Conservation (phyloP, 768 basidiomycete genomes). For the Termitomyces sp. region DNA sequence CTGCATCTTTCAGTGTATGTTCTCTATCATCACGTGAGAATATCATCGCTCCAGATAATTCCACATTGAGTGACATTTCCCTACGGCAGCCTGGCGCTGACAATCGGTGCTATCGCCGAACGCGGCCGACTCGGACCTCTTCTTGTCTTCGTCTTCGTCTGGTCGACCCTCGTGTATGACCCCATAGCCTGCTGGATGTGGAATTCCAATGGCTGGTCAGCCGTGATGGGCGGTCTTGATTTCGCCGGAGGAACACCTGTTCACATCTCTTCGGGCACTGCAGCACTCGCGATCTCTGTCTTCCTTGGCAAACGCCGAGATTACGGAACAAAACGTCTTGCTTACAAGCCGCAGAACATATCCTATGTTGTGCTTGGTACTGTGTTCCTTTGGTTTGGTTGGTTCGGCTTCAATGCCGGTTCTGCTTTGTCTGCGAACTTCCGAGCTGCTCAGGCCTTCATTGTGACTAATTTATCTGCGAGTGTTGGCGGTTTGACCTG, state of each 20-base stretch:
- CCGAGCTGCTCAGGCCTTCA: conserved; percentile 81
- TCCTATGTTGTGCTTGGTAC: conserved; percentile 91
- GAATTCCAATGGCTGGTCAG: conserved; percentile 77
- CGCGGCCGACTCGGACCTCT: conserved; percentile 80
- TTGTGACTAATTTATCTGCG: conserved; percentile 91
- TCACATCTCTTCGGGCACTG: conserved; percentile 90
- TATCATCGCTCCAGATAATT: too few species aligned
- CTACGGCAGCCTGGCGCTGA: conserved; percentile 71
- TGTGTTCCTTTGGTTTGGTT: conserved; percentile 89
- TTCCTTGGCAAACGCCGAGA: conserved; percentile 89
- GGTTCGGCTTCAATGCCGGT: conserved; percentile 96
- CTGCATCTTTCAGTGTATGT: conserved; percentile 86
- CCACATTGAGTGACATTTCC: too few species aligned
- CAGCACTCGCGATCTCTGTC: conserved; percentile 84
- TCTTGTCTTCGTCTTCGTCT: conserved; percentile 85
- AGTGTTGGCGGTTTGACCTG: conserved; percentile 81
- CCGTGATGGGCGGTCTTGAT: conserved; percentile 74
- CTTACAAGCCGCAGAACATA: conserved; percentile 92
- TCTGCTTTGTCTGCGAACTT: conserved; percentile 85
- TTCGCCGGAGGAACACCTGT: conserved; percentile 97
- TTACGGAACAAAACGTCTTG: conserved; percentile 84
- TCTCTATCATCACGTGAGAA: conserved; percentile 82
- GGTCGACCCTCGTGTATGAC: conserved; percentile 88
- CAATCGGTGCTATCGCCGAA: conserved; percentile 90
- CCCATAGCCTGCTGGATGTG: conserved; percentile 97